Conservation (phyloP, 768 basidiomycete genomes). For the Naganishia kalamii region DNA sequence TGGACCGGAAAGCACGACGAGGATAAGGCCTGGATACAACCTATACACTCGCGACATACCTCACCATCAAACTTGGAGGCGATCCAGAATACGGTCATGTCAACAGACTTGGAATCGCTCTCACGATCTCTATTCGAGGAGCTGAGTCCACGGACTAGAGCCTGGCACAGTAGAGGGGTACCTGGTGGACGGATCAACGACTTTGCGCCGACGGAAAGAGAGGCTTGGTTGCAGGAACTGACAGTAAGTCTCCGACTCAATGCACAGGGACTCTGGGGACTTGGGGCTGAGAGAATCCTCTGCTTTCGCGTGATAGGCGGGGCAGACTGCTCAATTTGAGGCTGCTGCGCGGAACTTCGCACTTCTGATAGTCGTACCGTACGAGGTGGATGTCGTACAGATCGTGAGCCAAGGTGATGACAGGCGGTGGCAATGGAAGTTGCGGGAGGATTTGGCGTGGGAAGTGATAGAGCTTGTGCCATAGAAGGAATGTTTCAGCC, state of each 20-base stretch:
- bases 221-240: not conserved
- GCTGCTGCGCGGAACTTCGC: constrained; percentile 17
- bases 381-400: constrained; percentile 18
- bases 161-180: not conserved
- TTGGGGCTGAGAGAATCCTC: not conserved
- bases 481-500: no score
- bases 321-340: not conserved
- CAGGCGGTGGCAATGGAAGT: constrained; percentile 10
- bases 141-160: not conserved
- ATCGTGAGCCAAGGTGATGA: constrained; percentile 7
- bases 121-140: not conserved
- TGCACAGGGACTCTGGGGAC: not conserved
- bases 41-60: not conserved
- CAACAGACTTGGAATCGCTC: not conserved
- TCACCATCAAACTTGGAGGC: not conserved
- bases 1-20: not conserved
- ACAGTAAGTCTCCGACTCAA: not conserved
- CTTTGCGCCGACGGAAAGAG: not conserved
- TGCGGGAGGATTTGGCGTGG: constrained; percentile 3
- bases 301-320: not conserved
- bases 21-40: not conserved
- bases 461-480: not conserved
- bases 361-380: constrained; percentile 3
- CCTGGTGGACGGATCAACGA: not conserved
- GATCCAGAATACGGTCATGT: not conserved